These are phyloP conservation scores for Periconia sp. DNA, from an alignment of 2,329 filamentous ascomycete genomes.

Conservation along the genomic window DNA sequence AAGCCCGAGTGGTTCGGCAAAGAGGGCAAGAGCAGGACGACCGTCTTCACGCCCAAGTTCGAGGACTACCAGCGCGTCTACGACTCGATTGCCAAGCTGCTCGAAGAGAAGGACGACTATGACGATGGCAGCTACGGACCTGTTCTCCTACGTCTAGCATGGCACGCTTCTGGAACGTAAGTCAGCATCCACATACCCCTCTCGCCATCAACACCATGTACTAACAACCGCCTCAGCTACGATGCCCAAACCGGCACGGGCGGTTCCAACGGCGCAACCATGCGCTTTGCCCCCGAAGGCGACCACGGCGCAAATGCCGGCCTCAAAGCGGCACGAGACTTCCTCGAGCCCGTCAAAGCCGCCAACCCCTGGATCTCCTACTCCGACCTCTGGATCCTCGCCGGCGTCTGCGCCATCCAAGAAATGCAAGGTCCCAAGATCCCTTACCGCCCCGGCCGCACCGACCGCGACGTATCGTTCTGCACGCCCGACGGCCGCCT, in stretches of 20 bases:
- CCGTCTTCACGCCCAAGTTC: slow-evolving; percentile 70
- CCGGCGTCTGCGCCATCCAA: slow-evolving; percentile 81
- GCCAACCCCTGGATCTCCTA: slow-evolving; percentile 95
- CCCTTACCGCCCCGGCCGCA: slow-evolving; percentile 84
- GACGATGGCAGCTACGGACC: slow-evolving; percentile 96
- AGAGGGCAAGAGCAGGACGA: slow-evolving; percentile 34
- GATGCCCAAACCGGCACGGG: slow-evolving; percentile 86
- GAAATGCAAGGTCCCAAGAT: slow-evolving; percentile 91
- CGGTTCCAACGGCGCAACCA: slow-evolving; percentile 93
- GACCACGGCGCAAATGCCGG: slow-evolving; percentile 94
- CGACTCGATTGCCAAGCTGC: slow-evolving; percentile 74
- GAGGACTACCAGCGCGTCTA: slow-evolving; percentile 96
- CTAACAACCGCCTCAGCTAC: slow-evolving; percentile 51
- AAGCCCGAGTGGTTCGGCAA: slow-evolving; percentile 50
- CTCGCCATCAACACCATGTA: background rate
- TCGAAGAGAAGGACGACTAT: slow-evolving; percentile 92
- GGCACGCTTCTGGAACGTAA: slow-evolving; percentile 86
- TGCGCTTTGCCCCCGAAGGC: slow-evolving; percentile 89
- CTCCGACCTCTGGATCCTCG: slow-evolving; percentile 95
- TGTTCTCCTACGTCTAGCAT: slow-evolving; percentile 85
- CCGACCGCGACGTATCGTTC: slow-evolving; percentile 74
- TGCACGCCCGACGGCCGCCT: slow-evolving; percentile 94
- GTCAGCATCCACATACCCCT: slow-evolving; percentile 12
- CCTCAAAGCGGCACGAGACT: slow-evolving; percentile 81
- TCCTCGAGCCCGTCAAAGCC: slow-evolving; percentile 87